A percentile compares a stretch with the other conserved stretches of the same genome.
These are phyloP conservation scores for Thermochaetoides thermophila DNA, from an alignment of 495 filamentous ascomycete genomes.

Conservation along the genomic window DNA sequence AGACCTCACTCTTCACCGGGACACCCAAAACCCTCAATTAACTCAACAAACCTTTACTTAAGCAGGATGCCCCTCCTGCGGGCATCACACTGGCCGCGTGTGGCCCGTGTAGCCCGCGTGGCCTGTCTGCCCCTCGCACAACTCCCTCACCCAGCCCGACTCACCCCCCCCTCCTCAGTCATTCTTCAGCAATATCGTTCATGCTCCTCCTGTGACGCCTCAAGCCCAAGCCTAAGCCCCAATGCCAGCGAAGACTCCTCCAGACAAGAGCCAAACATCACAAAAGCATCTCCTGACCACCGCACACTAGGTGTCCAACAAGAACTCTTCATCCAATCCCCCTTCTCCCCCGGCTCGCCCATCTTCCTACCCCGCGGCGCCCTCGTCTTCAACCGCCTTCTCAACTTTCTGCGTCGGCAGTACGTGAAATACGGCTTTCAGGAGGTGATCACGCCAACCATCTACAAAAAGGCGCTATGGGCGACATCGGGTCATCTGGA, in stretches of 20 bases:
- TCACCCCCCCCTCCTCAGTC: not conserved
- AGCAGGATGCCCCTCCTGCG: constrained; percentile 15
- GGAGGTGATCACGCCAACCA: constrained; percentile 84
- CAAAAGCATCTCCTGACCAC: constrained; percentile 46
- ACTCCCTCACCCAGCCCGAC: not conserved
- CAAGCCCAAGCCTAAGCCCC: constrained; percentile 5
- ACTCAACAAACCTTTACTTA: too few species aligned
- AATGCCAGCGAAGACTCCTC: constrained; percentile 15
- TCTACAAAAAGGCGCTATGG: constrained; percentile 88
- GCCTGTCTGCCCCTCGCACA: too few species aligned
- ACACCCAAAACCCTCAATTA: too few species aligned
- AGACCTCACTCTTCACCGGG: too few species aligned
- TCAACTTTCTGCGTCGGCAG: constrained; percentile 71
- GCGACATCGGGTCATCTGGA: constrained; percentile 81
- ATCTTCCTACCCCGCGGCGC: constrained; percentile 79
- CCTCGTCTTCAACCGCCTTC: constrained; percentile 73
- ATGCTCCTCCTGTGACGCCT: constrained; percentile 21
- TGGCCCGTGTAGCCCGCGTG: too few species aligned
- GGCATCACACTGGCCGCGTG: too few species aligned
- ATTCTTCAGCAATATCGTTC: constrained; percentile 5
- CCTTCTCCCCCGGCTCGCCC: constrained; percentile 75
- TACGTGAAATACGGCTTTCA: constrained; percentile 80
- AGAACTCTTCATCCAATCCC: constrained; percentile 62
- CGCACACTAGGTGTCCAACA: constrained; percentile 55
- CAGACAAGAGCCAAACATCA: too few species aligned